A percentile compares a stretch with the other conserved stretches of the same genome.
Conservation (phyloP, 2,329 filamentous ascomycete species). For the Chaetomiaceae sp. region DNA sequence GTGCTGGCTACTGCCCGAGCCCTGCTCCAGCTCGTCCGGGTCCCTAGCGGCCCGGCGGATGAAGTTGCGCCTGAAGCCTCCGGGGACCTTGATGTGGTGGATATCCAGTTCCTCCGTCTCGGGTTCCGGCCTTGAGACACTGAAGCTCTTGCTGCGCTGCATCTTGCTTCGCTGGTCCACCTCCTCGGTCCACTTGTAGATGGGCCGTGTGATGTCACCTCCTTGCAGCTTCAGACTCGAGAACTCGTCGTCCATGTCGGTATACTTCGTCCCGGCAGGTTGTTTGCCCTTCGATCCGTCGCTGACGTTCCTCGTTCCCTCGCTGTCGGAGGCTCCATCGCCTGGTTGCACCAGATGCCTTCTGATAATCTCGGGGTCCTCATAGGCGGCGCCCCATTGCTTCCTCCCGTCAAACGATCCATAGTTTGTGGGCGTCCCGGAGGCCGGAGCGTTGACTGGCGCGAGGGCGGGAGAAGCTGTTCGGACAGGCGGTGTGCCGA, state of each 20-base stretch:
- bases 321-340: conserved; percentile 47
- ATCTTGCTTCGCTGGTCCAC: conserved; percentile 63
- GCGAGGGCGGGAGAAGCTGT: conserved; percentile 55
- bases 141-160: conserved; percentile 85
- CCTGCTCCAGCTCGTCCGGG: conserved; percentile 41
- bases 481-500: conserved; percentile 60
- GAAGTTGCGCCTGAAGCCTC: conserved; percentile 89
- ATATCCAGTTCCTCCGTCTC: conserved; percentile 81
- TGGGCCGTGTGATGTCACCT: conserved; percentile 88
- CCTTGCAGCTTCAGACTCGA: conserved; percentile 90
- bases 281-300: conserved; percentile 53
- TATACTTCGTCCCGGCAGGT: conserved; percentile 33
- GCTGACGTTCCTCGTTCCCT: conserved; percentile 31
- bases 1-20: conserved; percentile 37
- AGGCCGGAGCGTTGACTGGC: conserved; percentile 41
- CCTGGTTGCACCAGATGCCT: conserved; percentile 76
- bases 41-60: conserved; percentile 70
- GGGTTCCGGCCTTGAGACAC: conserved; percentile 68
- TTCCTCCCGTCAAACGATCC: conserved; percentile 77
- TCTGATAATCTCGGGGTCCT: conserved; percentile 88
- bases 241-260: conserved; percentile 59
- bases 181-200: conserved; percentile 95
- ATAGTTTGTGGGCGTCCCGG: conserved; percentile 65
- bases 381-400: conserved; percentile 54
- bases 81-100: conserved; percentile 84